Base-by-base conservation (phyloP, 345 rosid genomes). In the Excoecaria cochinchinensis region DNA sequence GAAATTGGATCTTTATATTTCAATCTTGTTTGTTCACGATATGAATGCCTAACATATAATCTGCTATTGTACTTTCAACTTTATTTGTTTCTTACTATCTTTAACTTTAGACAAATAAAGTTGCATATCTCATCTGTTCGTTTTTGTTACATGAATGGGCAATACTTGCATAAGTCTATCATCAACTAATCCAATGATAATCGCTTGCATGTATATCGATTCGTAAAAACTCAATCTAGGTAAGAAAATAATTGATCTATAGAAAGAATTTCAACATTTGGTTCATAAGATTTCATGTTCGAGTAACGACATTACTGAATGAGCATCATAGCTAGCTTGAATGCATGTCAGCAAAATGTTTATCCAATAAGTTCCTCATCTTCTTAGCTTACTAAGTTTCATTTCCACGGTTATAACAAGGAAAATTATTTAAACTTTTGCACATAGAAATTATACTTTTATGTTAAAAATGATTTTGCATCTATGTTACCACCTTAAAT, bases 1-100 rank as follows among this genome's bases (percentile, higher is more conserved):
- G 62, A 58, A 58, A 58, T 38, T 62, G 46, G 67, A 73, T 61
- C 46, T 73, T 73, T 4, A 22, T 24, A 58, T 42, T 31, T 44
- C 55, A 51, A 46, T 44, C 56, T 59, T 72, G 73, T 55, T 6
- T 59, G 16, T 17, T 31, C 10, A 25, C 48, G 19, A 71, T 71
- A 14, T 51, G 10, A 6, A 65, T 65, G 50, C 42, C 51, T 65
- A 65, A 19, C 52, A 44, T 65, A 65, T 65, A 3, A 19, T 19
- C 36, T 64, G 25, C 15, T 39, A 21, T 58, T 39, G 17, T 47
- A 24, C 22, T 22, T 47, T 48, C 13, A 19, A 21, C 36, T 13
- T 12, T 47, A 16, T 24, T 25, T 40, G 5, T 40, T 48, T 11
- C 24, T 68, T 68, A 68, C 57, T 24, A 68, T 67, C 4, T n/a